Conservation (phyloP, 257 asterid genomes). For the Nicotiana knightiana region DNA sequence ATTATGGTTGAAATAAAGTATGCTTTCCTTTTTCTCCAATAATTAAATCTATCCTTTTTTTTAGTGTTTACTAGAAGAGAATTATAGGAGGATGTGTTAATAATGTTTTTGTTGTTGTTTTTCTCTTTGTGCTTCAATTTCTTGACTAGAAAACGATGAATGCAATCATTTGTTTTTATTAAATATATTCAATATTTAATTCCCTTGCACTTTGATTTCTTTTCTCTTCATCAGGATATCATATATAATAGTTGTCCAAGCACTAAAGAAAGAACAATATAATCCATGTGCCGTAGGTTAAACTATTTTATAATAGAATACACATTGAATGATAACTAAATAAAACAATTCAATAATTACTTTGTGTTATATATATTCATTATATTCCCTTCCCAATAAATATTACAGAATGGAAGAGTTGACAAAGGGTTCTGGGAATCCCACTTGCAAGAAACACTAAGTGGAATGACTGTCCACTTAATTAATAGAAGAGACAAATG, state of each 20-base stretch:
- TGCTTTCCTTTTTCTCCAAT: constrained; percentile 4
- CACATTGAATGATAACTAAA: not conserved
- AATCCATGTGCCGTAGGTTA: not conserved
- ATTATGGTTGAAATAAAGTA: constrained; percentile 8
- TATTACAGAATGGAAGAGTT: not conserved
- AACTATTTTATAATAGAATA: not conserved
- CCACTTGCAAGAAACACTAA: not conserved
- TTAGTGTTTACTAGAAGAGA: not conserved
- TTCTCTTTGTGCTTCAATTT: not conserved
- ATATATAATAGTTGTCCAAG: not conserved
- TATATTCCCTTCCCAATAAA: not conserved
- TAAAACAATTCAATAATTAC: not conserved
- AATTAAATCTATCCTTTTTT: not conserved
- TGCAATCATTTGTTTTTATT: not conserved
- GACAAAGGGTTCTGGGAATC: not conserved
- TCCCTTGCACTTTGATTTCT: not conserved
- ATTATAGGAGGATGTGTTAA: not conserved
- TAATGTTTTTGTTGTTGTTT: not conserved
- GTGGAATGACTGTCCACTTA: not conserved
- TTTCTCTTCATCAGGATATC: not conserved
- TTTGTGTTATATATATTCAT: not conserved
- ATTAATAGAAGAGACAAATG: not conserved
- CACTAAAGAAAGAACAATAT: not conserved
- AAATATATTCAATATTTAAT: not conserved
- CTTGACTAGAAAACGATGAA: not conserved